A percentile compares a stretch with the other conserved stretches of the same genome.
Evolutionary conservation across 805 yeast species (phyloP).

Genomic region (Yamadazyma sp.): DNA sequence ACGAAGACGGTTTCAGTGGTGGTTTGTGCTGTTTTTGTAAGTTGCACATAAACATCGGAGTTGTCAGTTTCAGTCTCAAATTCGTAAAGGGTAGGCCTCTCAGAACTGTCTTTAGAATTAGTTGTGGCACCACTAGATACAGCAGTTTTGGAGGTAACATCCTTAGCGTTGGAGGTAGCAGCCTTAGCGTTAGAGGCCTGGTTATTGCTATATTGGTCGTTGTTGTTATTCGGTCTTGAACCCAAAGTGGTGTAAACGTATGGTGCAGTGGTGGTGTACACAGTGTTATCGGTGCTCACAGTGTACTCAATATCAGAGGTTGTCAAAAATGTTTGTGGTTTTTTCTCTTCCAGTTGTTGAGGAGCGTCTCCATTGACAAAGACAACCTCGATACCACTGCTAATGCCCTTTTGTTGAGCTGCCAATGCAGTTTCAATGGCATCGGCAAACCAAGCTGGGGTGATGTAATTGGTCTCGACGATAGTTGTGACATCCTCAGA

Average conservation of each 20-base stretch:
- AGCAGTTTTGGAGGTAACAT: not conserved
- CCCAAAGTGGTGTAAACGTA: conserved; percentile 15
- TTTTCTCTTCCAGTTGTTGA: conserved; percentile 6
- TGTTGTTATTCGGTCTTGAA: not conserved
- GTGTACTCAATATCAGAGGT: conserved; percentile 22
- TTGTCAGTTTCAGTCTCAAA: conserved; percentile 22
- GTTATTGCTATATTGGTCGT: conserved; percentile 3
- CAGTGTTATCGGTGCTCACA: conserved; percentile 15
- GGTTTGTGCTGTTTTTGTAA: conserved; percentile 24
- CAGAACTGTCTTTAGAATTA: not conserved
- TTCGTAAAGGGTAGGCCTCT: conserved; percentile 18
- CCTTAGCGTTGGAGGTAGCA: not conserved
- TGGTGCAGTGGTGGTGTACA: conserved; percentile 18
- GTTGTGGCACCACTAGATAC: too few relatives aligned
- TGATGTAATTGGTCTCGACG: conserved; percentile 27
- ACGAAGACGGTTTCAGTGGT: conserved; percentile 29
- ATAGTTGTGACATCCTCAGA: conserved; percentile 20
- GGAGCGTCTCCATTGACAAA: conserved; percentile 24
- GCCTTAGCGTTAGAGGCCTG: conserved; percentile 1
- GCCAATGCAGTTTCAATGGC: conserved; percentile 20
- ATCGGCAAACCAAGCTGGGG: conserved; percentile 23
- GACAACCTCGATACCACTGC: conserved; percentile 31
- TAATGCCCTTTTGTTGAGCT: conserved; percentile 18
- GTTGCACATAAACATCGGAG: conserved; percentile 11
- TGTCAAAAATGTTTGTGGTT: conserved; percentile 14